Percentiles rank a stretch among this genome's conserved stretches.
These are phyloP conservation scores for Mycena albidolilacea DNA, from an alignment of 768 basidiomycete genomes.

Conservation along the genomic window DNA sequence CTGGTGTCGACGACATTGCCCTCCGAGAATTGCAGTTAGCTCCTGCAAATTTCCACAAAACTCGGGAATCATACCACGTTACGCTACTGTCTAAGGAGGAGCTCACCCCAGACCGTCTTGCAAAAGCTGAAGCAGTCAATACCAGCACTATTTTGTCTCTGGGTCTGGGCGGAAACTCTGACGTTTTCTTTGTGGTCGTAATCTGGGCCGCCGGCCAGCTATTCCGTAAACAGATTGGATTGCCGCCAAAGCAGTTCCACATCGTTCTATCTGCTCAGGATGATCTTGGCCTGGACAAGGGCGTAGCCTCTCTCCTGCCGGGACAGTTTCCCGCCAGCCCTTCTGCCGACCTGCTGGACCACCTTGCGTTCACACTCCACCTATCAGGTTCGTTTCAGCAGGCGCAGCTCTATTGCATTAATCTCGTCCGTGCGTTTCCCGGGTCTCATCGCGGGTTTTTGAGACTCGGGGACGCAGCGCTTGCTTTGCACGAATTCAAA, in stretches of 20 bases:
- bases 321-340: conserved; percentile 50
- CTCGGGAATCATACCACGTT: conserved; percentile 1
- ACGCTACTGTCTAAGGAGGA: conserved; percentile 30
- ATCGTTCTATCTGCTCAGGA: conserved; percentile 62
- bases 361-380: conserved; percentile 62
- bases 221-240: conserved; percentile 62
- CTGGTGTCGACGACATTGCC: conserved; percentile 31
- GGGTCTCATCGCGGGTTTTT: conserved; percentile 63
- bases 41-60: conserved; percentile 8
- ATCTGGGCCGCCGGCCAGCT: conserved; percentile 70
- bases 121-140: conserved; percentile 23
- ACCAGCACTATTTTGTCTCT: conserved; percentile 49
- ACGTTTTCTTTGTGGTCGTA: conserved; percentile 64
- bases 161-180: conserved; percentile 58
- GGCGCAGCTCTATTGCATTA: conserved; percentile 51
- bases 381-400: conserved; percentile 51
- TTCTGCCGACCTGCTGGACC: conserved; percentile 57
- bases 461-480: conserved; percentile 63
- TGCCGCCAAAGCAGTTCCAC: conserved; percentile 70
- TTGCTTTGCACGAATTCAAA: conserved; percentile 54
- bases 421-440: conserved; percentile 50
- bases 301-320: conserved; percentile 60
- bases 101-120: conserved; percentile 35
- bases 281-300: conserved; percentile 63
- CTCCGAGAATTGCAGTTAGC: conserved; percentile 5